These are phyloP conservation scores for Hanseniaspora clermontiae DNA, from an alignment of 805 yeast genomes.

Conservation along the genomic window DNA sequence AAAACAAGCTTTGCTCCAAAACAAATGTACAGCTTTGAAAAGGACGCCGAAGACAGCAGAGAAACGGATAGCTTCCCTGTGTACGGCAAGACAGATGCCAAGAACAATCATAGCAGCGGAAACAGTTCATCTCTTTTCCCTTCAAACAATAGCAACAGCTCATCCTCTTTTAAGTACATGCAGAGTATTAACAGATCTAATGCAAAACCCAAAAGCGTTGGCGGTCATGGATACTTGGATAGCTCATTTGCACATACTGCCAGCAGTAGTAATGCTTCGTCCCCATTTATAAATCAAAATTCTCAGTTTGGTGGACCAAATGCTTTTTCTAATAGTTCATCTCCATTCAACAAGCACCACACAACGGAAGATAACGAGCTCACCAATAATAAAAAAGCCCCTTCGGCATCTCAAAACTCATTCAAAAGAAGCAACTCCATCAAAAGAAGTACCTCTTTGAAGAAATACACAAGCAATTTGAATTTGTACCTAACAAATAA, in stretches of 20 bases:
- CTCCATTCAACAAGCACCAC: constrained; percentile 2
- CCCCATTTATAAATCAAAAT: constrained; percentile 2
- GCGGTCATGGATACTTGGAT: constrained; percentile 1
- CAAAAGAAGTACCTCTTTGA: constrained; percentile 9
- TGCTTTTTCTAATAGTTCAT: background rate
- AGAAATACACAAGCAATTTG: constrained; percentile 5
- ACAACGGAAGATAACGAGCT: background rate
- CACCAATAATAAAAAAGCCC: background rate
- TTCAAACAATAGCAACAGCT: background rate
- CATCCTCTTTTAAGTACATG: background rate
- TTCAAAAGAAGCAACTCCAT: constrained; percentile 5
- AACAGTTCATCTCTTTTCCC: background rate
- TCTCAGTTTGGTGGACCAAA: constrained; percentile 1
- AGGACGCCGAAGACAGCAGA: background rate
- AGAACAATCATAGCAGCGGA: background rate
- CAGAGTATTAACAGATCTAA: background rate
- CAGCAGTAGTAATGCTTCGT: background rate
- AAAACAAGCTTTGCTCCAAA: background rate
- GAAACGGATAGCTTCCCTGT: background rate
- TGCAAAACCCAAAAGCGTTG: background rate
- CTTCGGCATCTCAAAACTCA: background rate
- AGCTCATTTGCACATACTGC: background rate
- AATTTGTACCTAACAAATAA: background rate
- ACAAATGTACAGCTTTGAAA: background rate
- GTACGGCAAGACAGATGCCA: background rate